Evolutionary conservation across 352 stramenopile species (phyloP), one percentile per base, ranked within the genome.

Genomic region (Globisporangium spinosum): DNA sequence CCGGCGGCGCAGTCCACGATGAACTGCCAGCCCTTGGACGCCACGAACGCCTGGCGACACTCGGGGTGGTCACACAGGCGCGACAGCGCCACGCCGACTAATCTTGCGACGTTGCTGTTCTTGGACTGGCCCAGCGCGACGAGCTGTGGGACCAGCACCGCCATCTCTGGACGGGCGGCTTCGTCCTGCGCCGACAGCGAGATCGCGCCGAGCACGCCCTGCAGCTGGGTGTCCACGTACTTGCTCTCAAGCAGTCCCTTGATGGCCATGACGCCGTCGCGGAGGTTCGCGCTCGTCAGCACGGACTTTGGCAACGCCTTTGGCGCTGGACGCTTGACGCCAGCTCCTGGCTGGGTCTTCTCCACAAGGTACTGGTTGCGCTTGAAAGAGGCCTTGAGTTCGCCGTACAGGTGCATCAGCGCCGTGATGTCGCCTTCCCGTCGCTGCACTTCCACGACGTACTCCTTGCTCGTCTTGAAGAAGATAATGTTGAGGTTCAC

Each of bases 21-120:
- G 67, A 93, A 91, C 70, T 94, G 76, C 87, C 87, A 95, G 29
- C 86, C 86, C 38, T 89, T 79, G 25, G 85, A 95, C 58, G 84
- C 74, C 59, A 95, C 77, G 71, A 95, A 92, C 51, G 80, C 85
- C 69, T 92, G 83, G 61, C 87, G 87, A 61, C 87, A 95, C 66
- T 92, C 83, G 2, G 87, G 82, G 74, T 95, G 83, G 75, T 95
- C 84, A 68, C 87, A 95, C 60, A 95, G 82, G 35, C 79, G 79
- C 57, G 85, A 85, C 43, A 95, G 76, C 15, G 85, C 87, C 17
- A 88, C 87, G 23, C 82, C 85, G 13, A 92, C 82, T 71, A 93
- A 77, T 68, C 81, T 79, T 10, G 78, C 53, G 2, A 95, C 81
- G 55, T 77, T 80, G 5, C 67, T 38, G 54, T 91, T 87, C 69